Evolutionary conservation across 2,329 filamentous ascomycete species (phyloP).

Genomic region (Aspergillus thermomutatus): DNA sequence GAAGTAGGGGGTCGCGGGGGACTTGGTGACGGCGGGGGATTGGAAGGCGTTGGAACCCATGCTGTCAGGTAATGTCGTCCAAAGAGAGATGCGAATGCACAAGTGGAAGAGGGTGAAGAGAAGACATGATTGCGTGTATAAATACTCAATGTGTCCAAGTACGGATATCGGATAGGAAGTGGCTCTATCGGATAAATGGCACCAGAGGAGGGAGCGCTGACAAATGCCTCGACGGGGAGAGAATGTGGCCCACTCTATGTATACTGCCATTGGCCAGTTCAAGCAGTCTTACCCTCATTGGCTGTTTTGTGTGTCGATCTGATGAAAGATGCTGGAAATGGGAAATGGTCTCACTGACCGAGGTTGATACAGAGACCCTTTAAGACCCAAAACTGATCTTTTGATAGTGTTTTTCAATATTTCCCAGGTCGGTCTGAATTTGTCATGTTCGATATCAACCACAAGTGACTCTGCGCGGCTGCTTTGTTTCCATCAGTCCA

Average conservation of each 20-base stretch:
- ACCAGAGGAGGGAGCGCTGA: neutral
- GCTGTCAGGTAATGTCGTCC: neutral
- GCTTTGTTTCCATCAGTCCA: neutral
- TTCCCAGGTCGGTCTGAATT: no score
- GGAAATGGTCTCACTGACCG: neutral
- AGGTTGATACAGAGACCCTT: no score
- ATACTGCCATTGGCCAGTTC: neutral
- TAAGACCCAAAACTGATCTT: no score
- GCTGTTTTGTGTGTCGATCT: neutral
- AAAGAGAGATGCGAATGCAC: neutral
- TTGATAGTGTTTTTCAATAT: no score
- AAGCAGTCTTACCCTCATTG: neutral
- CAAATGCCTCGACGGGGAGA: neutral
- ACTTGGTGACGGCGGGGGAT: conserved; percentile 6
- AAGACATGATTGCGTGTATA: neutral
- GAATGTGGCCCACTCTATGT: neutral
- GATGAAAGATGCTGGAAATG: neutral
- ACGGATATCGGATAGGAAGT: neutral
- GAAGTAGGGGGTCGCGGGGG: no score
- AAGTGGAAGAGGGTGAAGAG: neutral
- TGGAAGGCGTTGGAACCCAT: conserved; percentile 8
- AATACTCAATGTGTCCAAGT: neutral
- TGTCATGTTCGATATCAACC: neutral
- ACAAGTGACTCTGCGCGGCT: neutral
- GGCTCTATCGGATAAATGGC: neutral